A percentile compares a stretch with the other conserved stretches of the same genome.
Conservation (phyloP, 1,139 yeast genomes). For the Scheffersomyces parashehatae region DNA sequence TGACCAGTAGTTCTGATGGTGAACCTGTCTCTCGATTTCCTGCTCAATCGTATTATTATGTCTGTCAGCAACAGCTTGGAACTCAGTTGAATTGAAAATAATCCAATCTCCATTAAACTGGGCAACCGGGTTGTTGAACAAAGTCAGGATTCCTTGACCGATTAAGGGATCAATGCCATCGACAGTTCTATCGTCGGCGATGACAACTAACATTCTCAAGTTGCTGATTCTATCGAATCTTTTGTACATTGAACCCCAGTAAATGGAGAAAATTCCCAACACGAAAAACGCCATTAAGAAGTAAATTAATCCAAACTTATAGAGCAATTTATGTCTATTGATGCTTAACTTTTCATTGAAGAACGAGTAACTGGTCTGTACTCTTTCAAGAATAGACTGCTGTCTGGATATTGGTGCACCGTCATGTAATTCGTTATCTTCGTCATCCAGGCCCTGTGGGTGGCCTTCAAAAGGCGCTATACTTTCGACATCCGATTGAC, state of each 20-base stretch:
- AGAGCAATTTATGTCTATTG: slow-evolving; percentile 20
- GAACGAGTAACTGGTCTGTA: slow-evolving; percentile 21
- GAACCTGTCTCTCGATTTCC: slow-evolving; percentile 36
- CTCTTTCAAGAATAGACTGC: slow-evolving; percentile 15
- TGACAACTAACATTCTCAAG: slow-evolving; percentile 41
- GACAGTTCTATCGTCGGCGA: slow-evolving; percentile 33
- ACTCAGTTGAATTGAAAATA: slow-evolving; percentile 14
- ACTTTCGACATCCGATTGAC: too few relatives aligned
- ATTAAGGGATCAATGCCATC: slow-evolving; percentile 32
- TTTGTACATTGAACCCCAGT: slow-evolving; percentile 46
- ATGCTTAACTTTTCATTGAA: slow-evolving; percentile 25
- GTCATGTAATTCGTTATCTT: neutral
- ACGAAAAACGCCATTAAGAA: slow-evolving; percentile 29
- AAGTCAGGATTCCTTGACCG: slow-evolving; percentile 25
- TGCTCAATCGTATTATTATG: slow-evolving; percentile 19
- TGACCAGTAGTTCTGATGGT: slow-evolving; percentile 49
- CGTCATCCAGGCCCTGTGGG: neutral
- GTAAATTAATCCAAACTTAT: slow-evolving; percentile 13
- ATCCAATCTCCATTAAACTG: slow-evolving; percentile 21
- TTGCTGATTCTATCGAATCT: slow-evolving; percentile 29
- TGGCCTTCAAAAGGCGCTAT: too few relatives aligned
- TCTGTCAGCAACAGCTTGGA: slow-evolving; percentile 16
- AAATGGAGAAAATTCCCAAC: slow-evolving; percentile 36
- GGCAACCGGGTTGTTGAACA: slow-evolving; percentile 21
- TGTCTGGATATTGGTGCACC: slow-evolving; percentile 9